A percentile compares a stretch with the other conserved stretches of the same genome.
Conservation (phyloP, 768 basidiomycete genomes). For the Epithele typhae region DNA sequence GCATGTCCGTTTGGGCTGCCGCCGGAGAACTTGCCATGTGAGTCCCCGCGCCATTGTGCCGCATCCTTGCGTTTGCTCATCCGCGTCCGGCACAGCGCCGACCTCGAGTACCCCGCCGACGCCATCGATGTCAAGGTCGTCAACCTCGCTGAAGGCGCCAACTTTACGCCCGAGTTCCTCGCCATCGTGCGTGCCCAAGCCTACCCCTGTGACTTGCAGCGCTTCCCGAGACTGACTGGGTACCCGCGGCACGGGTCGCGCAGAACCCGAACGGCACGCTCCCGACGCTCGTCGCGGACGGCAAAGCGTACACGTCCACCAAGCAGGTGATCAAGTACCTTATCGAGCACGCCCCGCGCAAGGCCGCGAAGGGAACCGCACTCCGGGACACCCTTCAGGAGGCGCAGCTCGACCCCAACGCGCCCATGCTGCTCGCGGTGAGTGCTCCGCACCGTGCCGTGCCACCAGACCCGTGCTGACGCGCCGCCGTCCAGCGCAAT, state of each 20-base stretch:
- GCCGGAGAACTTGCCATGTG: conserved; percentile 40
- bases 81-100: conserved; percentile 30
- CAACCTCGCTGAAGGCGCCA: conserved; percentile 44
- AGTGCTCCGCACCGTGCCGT: conserved; percentile 10
- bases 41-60: too few relatives aligned
- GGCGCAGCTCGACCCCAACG: conserved; percentile 48
- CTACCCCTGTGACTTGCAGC: background rate
- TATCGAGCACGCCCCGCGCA: conserved; percentile 33
- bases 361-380: conserved; percentile 29
- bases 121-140: conserved; percentile 33
- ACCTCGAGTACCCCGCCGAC: conserved; percentile 37
- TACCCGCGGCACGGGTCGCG: too few relatives aligned
- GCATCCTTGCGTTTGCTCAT: too few relatives aligned
- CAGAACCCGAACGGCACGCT: conserved; percentile 43
- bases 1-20: conserved; percentile 36
- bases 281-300: conserved; percentile 36
- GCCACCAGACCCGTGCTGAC: background rate
- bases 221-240: too few relatives aligned
- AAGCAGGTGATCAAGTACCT: conserved; percentile 38
- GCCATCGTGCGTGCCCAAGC: conserved; percentile 27
- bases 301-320: conserved; percentile 36
- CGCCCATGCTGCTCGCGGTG: conserved; percentile 39
- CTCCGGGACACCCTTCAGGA: conserved; percentile 40
- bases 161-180: conserved; percentile 44
- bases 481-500: conserved; percentile 31